Evolutionary conservation across 306 rosid genomes (phyloP).

Genomic region (Medicago ruthenica): DNA sequence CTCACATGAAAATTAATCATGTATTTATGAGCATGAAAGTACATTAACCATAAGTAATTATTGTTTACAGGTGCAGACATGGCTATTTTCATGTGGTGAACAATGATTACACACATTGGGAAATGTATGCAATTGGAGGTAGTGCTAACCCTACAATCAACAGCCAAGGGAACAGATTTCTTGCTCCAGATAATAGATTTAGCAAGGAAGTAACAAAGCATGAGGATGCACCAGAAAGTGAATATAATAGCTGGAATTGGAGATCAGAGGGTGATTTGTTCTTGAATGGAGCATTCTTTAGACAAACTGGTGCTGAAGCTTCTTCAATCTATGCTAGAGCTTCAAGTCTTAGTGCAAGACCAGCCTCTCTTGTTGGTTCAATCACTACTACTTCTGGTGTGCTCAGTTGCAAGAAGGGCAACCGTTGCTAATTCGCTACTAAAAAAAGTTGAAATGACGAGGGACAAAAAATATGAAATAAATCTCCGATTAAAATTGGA

Average conservation of each 20-base stretch:
- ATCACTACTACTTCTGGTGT: conserved; percentile 82
- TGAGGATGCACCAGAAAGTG: conserved; percentile 67
- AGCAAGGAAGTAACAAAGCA: conserved; percentile 86
- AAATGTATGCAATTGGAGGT: conserved; percentile 95
- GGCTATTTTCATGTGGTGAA: conserved; percentile 93
- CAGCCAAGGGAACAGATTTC: conserved; percentile 87
- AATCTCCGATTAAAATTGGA: neutral
- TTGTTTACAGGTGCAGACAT: conserved; percentile 72
- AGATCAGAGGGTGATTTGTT: conserved; percentile 84
- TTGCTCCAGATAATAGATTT: conserved; percentile 63
- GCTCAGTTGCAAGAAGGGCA: conserved; percentile 70
- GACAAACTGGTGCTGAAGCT: conserved; percentile 71
- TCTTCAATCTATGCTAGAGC: conserved; percentile 76
- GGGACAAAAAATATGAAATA: neutral
- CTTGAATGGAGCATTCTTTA: conserved; percentile 82
- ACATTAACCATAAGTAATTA: neutral
- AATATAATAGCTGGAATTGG: conserved; percentile 88
- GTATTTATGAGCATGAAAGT: neutral
- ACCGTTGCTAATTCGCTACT: conserved; percentile 53
- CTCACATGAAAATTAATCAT: neutral
- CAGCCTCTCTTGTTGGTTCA: conserved; percentile 80
- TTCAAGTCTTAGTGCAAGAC: conserved; percentile 81
- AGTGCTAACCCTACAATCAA: conserved; percentile 85
- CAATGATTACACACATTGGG: conserved; percentile 96
- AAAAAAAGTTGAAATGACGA: neutral